Base-by-base conservation (phyloP, 768 basidiomycete genomes). In the Lactarius evosmus region DNA sequence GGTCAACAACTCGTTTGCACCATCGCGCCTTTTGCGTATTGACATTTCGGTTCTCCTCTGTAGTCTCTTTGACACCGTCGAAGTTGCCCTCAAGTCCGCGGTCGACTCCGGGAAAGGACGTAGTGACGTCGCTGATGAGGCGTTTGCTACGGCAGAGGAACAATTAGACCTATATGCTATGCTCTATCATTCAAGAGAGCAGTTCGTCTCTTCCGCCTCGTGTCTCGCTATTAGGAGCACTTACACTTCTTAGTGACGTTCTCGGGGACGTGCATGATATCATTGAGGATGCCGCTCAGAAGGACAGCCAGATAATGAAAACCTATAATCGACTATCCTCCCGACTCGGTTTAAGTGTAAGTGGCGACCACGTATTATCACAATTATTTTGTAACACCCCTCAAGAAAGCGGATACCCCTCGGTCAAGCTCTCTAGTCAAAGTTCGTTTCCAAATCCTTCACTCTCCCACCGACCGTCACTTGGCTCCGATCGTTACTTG, bases 231-330 rank as follows among this genome's bases (percentile, higher is more conserved):
- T 17, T 1, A 2, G 19, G 19, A 52, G 16, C 19, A 22, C 25
- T 34, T 30, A 61, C 54, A 30, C 7, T n/a, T 51, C 32, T 17
- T 25, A 65, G 64, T 51, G 34, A 16, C 32, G 64, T 65, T 32
- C n/a, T 65, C 19, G 64, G 59, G 14, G 64, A 65, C 38, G 63
- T 65, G 7, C 63, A 65, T 38, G 40, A 60, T 46, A 61, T 65
- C 27, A 65, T 65, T n/a, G 64, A 65, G 11, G 64, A 65, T 29
- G 64, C 64, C 5, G 64, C 64, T 60, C 64, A 61, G 33, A 65
- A 65, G 40, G 64, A 65, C 32, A 65, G 50, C 16, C 38, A 51
- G 27, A 61, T 65, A 32, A 44, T 61, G 60, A 65, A 65, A 44
- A 65, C 55, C 1, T 58, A 65, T 44, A 65, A 57, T 25, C 55